Percentiles rank a stretch among this genome's conserved stretches.
These are phyloP conservation scores for Boechera divaricarpa DNA, from an alignment of 345 rosid species.

Conservation along the genomic window DNA sequence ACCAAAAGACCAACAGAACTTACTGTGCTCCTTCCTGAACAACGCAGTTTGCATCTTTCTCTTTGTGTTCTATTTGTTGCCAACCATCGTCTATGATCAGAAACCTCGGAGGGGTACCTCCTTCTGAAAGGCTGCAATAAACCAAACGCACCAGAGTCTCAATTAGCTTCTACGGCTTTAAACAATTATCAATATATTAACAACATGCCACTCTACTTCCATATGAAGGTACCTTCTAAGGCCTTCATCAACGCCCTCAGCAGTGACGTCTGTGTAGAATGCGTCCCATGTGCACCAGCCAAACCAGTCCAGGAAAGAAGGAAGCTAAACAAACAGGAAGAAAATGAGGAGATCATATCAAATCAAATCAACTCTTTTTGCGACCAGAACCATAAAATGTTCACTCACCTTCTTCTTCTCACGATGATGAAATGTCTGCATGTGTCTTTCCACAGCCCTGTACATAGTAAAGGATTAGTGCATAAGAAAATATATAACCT, in stretches of 20 bases:
- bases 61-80: slow-evolving; percentile 94
- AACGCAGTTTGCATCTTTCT: slow-evolving; percentile 60
- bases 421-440: slow-evolving; percentile 87
- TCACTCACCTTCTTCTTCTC: slow-evolving; percentile 81
- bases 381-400: not conserved
- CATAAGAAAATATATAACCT: slow-evolving; percentile 13
- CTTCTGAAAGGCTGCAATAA: slow-evolving; percentile 76
- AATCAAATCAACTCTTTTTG: slow-evolving; percentile 4
- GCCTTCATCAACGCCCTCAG: slow-evolving; percentile 93
- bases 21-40: slow-evolving; percentile 99
- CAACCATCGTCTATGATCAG: slow-evolving; percentile 97
- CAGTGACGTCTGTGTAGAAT: slow-evolving; percentile 94
- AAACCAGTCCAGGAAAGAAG: slow-evolving; percentile 92
- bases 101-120: slow-evolving; percentile 95
- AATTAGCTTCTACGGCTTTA: not conserved
- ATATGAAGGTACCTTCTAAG: slow-evolving; percentile 67
- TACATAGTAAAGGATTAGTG: slow-evolving; percentile 3
- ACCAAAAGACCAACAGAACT: slow-evolving; percentile 43
- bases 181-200: not conserved
- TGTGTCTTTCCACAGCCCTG: slow-evolving; percentile 84
- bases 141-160: slow-evolving; percentile 26
- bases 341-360: slow-evolving; percentile 34
- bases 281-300: slow-evolving; percentile 99
- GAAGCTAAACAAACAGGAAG: slow-evolving; percentile 55
- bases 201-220: not conserved